Evolutionary conservation across 1,139 yeast genomes (phyloP).

Genomic region (Hansenula anomala): DNA sequence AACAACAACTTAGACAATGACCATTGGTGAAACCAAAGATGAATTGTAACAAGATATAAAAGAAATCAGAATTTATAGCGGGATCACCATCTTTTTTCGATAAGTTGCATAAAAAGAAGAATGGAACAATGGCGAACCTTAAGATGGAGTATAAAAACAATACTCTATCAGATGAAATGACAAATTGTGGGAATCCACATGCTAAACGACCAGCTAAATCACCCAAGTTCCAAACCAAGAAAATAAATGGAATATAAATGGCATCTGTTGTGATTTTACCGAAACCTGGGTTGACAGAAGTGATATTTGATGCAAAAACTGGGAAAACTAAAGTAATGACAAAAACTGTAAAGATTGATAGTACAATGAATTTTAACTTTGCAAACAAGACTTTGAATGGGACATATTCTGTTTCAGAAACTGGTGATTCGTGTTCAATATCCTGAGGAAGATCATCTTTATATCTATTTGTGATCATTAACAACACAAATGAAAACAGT

Average conservation of each 20-base stretch:
- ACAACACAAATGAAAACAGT: constrained; percentile 37
- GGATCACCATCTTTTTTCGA: constrained; percentile 29
- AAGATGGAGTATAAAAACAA: constrained; percentile 48
- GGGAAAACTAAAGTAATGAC: constrained; percentile 80
- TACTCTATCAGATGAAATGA: constrained; percentile 36
- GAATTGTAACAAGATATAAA: constrained; percentile 68
- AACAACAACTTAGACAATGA: constrained; percentile 72
- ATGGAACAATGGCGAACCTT: constrained; percentile 54
- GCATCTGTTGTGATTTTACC: constrained; percentile 25
- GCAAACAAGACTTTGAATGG: constrained; percentile 28
- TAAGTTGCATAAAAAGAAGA: constrained; percentile 66
- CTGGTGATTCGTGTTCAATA: constrained; percentile 6
- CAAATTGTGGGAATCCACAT: constrained; percentile 47
- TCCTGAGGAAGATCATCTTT: constrained; percentile 14
- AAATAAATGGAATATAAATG: constrained; percentile 71
- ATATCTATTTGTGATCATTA: constrained; percentile 24
- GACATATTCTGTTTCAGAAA: constrained; percentile 13
- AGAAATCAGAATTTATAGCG: constrained; percentile 52
- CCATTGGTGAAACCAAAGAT: constrained; percentile 86
- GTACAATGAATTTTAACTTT: constrained; percentile 57
- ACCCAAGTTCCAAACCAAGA: constrained; percentile 84
- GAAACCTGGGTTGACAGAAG: constrained; percentile 39
- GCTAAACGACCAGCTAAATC: constrained; percentile 74
- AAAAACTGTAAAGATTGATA: constrained; percentile 72
- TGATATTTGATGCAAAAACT: constrained; percentile 75